These are phyloP conservation scores for Leucocoprinus birnbaumii DNA, from an alignment of 768 basidiomycete species.

Conservation along the genomic window DNA sequence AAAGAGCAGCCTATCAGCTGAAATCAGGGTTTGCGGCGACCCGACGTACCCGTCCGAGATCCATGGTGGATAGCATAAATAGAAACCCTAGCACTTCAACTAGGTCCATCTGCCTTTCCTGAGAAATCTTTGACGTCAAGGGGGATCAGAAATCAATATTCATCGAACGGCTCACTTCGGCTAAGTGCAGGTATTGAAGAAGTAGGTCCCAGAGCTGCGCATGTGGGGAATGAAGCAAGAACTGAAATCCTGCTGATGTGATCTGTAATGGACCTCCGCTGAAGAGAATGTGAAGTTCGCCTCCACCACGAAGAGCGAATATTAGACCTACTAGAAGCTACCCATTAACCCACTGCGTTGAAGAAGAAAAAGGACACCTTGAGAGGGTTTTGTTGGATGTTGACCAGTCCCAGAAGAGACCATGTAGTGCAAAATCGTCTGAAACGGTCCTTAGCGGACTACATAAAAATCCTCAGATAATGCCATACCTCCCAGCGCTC, in stretches of 20 bases:
- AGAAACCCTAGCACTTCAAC: slow-evolving; percentile 92
- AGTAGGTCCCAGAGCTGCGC: slow-evolving; percentile 94
- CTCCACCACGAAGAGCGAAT: background rate
- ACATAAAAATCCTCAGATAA: slow-evolving; percentile 15
- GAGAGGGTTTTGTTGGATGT: slow-evolving; percentile 70
- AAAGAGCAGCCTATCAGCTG: slow-evolving; percentile 15
- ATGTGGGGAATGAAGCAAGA: slow-evolving; percentile 90
- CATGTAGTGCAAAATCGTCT: slow-evolving; percentile 99
- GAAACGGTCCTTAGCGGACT: slow-evolving; percentile 9
- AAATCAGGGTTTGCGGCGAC: slow-evolving; percentile 4
- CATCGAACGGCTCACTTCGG: slow-evolving; percentile 53
- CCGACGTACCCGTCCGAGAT: slow-evolving; percentile 75
- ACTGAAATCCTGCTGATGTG: slow-evolving; percentile 94
- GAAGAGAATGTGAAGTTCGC: slow-evolving; percentile 14
- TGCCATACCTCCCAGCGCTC: slow-evolving; percentile 82
- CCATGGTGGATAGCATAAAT: slow-evolving; percentile 97
- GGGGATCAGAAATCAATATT: slow-evolving; percentile 15
- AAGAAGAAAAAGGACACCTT: slow-evolving; percentile 81
- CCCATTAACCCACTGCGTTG: slow-evolving; percentile 87
- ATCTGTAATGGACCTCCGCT: slow-evolving; percentile 70
- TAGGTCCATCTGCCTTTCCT: slow-evolving; percentile 89
- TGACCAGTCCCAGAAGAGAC: slow-evolving; percentile 89
- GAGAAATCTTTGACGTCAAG: slow-evolving; percentile 17
- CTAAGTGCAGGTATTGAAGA: slow-evolving; percentile 84
- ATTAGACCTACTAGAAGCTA: slow-evolving; percentile 49